Percentiles rank a stretch among this genome's conserved stretches.
phyloP scores from a whole-genome alignment of 345 rosid species.

The Linum tenue region DNA sequence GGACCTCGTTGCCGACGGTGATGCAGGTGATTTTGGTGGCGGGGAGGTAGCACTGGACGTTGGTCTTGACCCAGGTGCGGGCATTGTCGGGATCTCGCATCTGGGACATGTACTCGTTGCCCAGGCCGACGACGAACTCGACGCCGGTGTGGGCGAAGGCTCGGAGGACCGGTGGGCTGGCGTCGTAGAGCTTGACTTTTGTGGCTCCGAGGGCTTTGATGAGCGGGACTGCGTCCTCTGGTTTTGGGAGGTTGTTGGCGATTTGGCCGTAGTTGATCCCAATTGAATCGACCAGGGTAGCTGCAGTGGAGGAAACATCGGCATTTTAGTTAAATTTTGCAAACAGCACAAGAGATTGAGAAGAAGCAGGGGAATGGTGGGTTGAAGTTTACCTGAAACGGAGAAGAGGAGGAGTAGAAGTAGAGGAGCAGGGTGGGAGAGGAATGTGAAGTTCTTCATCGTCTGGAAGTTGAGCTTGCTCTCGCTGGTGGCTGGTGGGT shows the following conservation, averaged over 20 bases:
- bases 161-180: conserved; percentile 61
- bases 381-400: conserved; percentile 30
- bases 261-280: conserved; percentile 95
- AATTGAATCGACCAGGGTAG: conserved; percentile 36
- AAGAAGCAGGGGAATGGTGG: neutral
- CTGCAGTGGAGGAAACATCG: neutral
- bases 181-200: conserved; percentile 78
- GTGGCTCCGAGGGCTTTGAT: conserved; percentile 83
- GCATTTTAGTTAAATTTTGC: neutral
- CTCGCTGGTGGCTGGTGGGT: neutral
- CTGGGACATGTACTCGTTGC: conserved; percentile 52
- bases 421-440: conserved; percentile 3
- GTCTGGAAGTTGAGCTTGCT: neutral
- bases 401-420: conserved; percentile 13
- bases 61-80: conserved; percentile 52
- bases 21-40: conserved; percentile 77
- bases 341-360: neutral
- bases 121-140: conserved; percentile 71
- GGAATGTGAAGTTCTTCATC: neutral
- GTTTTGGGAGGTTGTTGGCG: conserved; percentile 70
- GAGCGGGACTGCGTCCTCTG: conserved; percentile 60
- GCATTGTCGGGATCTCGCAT: conserved; percentile 63
- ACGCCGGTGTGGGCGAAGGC: conserved; percentile 69
- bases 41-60: conserved; percentile 60
- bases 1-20: conserved; percentile 78